phyloP scores from a whole-genome alignment of 2,329 filamentous ascomycete genomes.

The Cladosporium sp. region DNA sequence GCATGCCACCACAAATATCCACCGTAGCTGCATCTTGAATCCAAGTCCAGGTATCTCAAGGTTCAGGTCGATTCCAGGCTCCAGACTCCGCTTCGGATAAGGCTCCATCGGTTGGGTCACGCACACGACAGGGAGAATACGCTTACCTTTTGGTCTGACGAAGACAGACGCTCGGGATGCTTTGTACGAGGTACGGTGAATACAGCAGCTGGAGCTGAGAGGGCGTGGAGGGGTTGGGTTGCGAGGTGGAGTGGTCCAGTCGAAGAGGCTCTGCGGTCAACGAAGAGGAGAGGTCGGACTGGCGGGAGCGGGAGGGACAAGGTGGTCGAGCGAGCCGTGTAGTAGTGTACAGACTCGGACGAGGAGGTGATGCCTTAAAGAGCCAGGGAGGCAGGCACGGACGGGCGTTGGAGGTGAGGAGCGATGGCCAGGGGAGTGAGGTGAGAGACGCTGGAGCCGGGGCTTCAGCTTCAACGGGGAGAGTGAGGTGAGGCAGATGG shows the following conservation, averaged over 20 bases:
- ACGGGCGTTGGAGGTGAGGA: conserved; percentile 5
- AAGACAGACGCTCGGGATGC: conserved; percentile 12
- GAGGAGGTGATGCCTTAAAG: conserved; percentile 7
- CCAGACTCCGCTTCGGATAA: neutral
- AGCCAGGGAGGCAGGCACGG: conserved; percentile 13
- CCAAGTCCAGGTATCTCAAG: neutral
- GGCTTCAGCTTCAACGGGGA: neutral
- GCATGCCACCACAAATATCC: neutral
- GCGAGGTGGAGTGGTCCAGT: conserved; percentile 18
- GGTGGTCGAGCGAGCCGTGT: conserved; percentile 15
- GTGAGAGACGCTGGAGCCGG: conserved; percentile 1
- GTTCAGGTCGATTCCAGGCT: neutral
- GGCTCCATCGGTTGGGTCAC: neutral
- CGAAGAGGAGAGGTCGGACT: conserved; percentile 36
- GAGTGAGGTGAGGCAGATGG: conserved; percentile 6
- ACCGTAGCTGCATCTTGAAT: neutral
- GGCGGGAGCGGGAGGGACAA: conserved; percentile 6
- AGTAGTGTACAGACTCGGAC: conserved; percentile 16
- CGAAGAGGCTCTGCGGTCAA: conserved; percentile 38
- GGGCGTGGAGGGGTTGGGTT: conserved; percentile 8
- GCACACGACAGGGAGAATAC: neutral
- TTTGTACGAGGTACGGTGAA: conserved; percentile 10
- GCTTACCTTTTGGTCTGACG: conserved; percentile 16
- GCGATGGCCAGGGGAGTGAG: conserved; percentile 8
- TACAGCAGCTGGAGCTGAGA: conserved; percentile 11